phyloP scores from a whole-genome alignment of 208 protist species.

The Naegleria lovaniensis region DNA sequence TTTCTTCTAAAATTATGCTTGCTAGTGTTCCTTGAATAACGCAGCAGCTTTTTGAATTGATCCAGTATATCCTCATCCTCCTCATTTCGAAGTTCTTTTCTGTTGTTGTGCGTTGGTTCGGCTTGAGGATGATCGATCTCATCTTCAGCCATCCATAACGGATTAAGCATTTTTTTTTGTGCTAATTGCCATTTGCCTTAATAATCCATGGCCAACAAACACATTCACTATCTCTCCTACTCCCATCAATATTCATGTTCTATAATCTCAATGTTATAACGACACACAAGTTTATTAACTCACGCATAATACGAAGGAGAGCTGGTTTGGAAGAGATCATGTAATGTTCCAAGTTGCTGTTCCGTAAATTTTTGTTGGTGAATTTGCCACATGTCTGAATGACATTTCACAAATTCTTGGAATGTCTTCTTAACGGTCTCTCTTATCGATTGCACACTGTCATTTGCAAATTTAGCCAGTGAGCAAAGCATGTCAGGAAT shows the following conservation, averaged over 20 bases:
- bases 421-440: constrained; percentile 1
- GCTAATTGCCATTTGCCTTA: too few relatives aligned
- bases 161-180: too few relatives aligned
- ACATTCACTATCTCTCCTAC: too few relatives aligned
- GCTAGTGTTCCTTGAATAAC: background rate
- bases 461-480: background rate
- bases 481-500: background rate
- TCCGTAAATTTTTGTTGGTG: background rate
- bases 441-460: background rate
- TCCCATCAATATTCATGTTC: too few relatives aligned
- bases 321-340: background rate
- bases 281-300: background rate
- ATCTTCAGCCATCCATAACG: too few relatives aligned
- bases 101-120: too few relatives aligned
- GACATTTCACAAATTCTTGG: background rate
- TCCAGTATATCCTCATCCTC: background rate
- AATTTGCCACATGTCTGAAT: constrained; percentile 21
- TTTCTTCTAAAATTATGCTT: background rate
- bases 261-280: too few relatives aligned
- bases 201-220: too few relatives aligned
- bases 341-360: background rate
- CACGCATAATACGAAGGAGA: constrained; percentile 28
- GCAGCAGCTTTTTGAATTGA: background rate
- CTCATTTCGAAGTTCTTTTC: background rate
- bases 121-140: too few relatives aligned